Evolutionary conservation across 2,329 filamentous ascomycete genomes (phyloP), one percentile per base, ranked within the genome.

Genomic region (Calycina marina): DNA sequence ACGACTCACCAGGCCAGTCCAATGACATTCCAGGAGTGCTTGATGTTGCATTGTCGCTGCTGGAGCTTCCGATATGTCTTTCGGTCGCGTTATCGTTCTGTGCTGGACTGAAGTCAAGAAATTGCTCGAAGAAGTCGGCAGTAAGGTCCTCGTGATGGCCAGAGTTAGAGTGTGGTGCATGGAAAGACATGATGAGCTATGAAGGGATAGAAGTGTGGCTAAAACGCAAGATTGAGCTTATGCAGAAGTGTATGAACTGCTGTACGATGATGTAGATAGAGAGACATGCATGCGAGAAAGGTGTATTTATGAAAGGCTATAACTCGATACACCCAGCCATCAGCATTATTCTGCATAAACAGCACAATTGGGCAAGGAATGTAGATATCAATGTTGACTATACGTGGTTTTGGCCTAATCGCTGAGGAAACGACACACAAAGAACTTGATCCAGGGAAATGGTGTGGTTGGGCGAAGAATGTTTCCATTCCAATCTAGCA

Each of bases 81-180:
- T 60, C 53, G 39, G 55, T 55, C 39, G 61, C 58, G 44, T 58
- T 44, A 8, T 59, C 39, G 11, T 58, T 53, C 34, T 59, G 60
- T 43, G 64, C 60, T 35, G 64, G 57, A 38, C 72, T 69, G 53
- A 67, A 63, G 43, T 71, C 63, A 52, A 74, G 61, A 50, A 70
- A 74, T 51, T 73, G 64, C 47, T 72, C 68, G 59, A 77, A 75
- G 53, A 76, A 60, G 51, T 68, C 66, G 54, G 67, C 66, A 54
- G 63, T 64, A 38, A 69, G 60, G 49, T 72, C 69, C 39, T 63
- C 56, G 31, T 55, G 56, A 42, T 59, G 55, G 38, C 55, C 55
- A 43, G 65, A 60, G 57, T 64, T 64, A 35, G 65, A 61, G 62
- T 66, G 40, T 22, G 41, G 31, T 6, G 36, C 34, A 26, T 40